Evolutionary conservation across 306 rosid genomes (phyloP).

Genomic region (Arachis hypogaea): DNA sequence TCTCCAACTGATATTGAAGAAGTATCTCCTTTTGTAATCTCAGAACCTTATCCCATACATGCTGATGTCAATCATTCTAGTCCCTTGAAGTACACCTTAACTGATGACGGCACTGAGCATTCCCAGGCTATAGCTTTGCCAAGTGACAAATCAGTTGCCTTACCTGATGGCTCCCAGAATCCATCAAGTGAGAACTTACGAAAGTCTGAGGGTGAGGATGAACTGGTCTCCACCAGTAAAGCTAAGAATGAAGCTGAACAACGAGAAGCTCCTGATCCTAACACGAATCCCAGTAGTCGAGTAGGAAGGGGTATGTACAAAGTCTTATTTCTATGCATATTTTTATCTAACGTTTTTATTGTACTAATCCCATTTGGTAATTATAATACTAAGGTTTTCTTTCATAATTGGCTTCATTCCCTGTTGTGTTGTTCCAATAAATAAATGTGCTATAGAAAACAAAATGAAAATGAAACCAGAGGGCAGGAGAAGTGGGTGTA

Average conservation of each 20-base stretch:
- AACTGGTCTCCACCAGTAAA: slow-evolving; percentile 52
- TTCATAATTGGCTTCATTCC: slow-evolving; percentile 1
- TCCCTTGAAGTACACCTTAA: slow-evolving; percentile 38
- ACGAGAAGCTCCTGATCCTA: slow-evolving; percentile 52
- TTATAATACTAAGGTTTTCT: slow-evolving; percentile 18
- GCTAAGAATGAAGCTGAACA: slow-evolving; percentile 59
- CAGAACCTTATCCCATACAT: slow-evolving; percentile 47
- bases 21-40: slow-evolving; percentile 48
- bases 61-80: slow-evolving; percentile 38
- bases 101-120: slow-evolving; percentile 49
- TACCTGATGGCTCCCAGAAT: slow-evolving; percentile 43
- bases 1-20: slow-evolving; percentile 52
- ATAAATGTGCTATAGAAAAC: neutral
- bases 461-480: neutral
- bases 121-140: slow-evolving; percentile 41
- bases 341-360: slow-evolving; percentile 23
- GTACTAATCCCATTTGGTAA: slow-evolving; percentile 21
- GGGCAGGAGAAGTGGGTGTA: neutral
- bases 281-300: slow-evolving; percentile 54
- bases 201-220: slow-evolving; percentile 52
- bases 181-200: slow-evolving; percentile 44
- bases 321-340: neutral
- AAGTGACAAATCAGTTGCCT: slow-evolving; percentile 48
- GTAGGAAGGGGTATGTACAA: slow-evolving; percentile 66
- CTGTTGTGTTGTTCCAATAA: slow-evolving; percentile 13